Conservation (phyloP, 768 basidiomycete genomes). For the Leucocoprinus leucothites region DNA sequence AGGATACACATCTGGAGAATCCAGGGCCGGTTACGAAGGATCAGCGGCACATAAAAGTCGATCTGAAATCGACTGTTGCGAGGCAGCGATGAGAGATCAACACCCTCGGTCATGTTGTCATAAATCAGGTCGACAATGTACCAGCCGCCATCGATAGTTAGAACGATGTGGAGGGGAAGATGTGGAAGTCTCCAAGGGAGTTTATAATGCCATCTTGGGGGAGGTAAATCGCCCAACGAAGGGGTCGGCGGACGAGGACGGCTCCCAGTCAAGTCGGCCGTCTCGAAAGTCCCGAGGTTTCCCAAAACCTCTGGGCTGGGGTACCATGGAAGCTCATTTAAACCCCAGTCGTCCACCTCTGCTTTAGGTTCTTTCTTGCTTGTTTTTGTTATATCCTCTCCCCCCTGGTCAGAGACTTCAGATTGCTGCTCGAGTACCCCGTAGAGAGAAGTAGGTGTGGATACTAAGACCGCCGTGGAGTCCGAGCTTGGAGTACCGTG, state of each 20-base stretch:
- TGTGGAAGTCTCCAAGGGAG: background rate
- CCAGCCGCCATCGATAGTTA: slow-evolving; percentile 5
- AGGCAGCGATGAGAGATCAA: background rate
- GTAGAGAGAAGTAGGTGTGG: background rate
- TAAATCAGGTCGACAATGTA: background rate
- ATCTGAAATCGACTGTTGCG: background rate
- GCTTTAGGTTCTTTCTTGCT: no score
- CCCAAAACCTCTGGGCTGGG: background rate
- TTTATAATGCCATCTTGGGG: background rate
- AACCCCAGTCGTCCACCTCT: background rate
- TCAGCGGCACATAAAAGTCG: slow-evolving; percentile 2
- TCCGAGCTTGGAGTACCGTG: background rate
- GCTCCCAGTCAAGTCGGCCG: background rate
- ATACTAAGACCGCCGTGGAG: background rate
- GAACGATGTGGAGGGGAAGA: background rate
- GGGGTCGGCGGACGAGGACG: background rate
- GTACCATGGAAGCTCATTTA: slow-evolving; percentile 5
- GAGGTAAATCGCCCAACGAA: background rate
- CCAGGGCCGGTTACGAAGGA: background rate
- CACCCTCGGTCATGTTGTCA: background rate
- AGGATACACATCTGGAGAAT: background rate
- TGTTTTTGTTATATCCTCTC: no score
- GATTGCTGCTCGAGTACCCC: background rate
- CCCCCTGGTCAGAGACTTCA: background rate
- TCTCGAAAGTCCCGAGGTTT: background rate